Conservation (phyloP, 108 stramenopile genomes). For the Conticribra guillardii region DNA sequence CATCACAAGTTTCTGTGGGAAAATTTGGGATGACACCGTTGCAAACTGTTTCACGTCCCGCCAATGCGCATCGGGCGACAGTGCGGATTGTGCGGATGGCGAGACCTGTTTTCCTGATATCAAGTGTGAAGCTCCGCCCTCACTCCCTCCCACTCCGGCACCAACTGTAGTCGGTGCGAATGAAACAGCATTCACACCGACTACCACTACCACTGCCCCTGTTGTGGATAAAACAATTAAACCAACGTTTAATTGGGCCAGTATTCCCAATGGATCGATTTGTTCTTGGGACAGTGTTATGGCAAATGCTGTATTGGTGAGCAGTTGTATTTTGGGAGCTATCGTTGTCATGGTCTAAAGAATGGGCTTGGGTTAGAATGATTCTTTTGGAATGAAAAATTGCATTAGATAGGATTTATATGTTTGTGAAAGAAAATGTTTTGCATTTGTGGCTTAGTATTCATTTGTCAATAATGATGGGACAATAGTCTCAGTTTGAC, state of each 20-base stretch:
- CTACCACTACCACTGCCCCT: neutral
- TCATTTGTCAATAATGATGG: too few species aligned
- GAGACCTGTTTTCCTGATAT: slow-evolving; percentile 23
- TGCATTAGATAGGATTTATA: too few species aligned
- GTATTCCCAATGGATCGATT: neutral
- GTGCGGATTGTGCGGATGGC: slow-evolving; percentile 20
- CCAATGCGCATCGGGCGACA: slow-evolving; percentile 18
- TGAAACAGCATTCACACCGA: slow-evolving; percentile 7
- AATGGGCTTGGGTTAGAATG: too few species aligned
- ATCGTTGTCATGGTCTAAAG: too few species aligned
- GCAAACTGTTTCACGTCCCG: slow-evolving; percentile 9
- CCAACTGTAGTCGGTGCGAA: neutral
- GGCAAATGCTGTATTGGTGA: neutral
- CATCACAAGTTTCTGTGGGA: slow-evolving; percentile 20
- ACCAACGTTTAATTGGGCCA: neutral
- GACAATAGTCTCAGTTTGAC: too few species aligned
- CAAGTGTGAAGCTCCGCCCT: slow-evolving; percentile 3
- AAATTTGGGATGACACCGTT: slow-evolving; percentile 11
- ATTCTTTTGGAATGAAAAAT: too few species aligned
- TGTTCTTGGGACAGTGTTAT: neutral
- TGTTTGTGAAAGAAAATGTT: too few species aligned
- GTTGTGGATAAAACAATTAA: neutral
- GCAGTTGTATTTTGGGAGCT: neutral
- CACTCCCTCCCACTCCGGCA: neutral
- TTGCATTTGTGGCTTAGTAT: too few species aligned